Percentiles rank a stretch among this genome's conserved stretches.
Evolutionary conservation across 1,284 basidiomycete species (phyloP).

Genomic region (Cutaneotrichosporon sp.): DNA sequence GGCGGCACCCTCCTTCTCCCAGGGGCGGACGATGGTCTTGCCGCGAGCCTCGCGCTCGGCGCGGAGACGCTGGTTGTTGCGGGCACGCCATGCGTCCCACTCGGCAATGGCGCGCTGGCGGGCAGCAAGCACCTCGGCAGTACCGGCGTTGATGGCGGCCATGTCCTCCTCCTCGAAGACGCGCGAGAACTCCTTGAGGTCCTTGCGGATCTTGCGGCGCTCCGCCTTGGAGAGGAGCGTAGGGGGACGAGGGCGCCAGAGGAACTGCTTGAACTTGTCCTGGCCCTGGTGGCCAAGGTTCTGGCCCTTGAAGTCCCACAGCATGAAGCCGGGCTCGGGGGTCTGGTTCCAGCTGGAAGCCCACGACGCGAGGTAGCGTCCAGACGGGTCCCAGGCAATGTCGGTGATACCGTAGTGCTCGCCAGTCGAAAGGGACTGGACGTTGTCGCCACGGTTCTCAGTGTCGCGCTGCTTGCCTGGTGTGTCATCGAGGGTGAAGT

Average conservation of each 20-base stretch:
- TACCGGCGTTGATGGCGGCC: slow-evolving; percentile 88
- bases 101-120: slow-evolving; percentile 86
- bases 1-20: slow-evolving; percentile 57
- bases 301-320: slow-evolving; percentile 97
- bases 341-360: slow-evolving; percentile 94
- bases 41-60: slow-evolving; percentile 36
- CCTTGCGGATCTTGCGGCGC: slow-evolving; percentile 77
- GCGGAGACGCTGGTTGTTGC: slow-evolving; percentile 37
- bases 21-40: slow-evolving; percentile 27
- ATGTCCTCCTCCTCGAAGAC: slow-evolving; percentile 96
- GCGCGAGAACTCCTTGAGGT: slow-evolving; percentile 86
- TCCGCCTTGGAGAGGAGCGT: slow-evolving; percentile 83
- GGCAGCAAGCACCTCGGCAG: slow-evolving; percentile 85
- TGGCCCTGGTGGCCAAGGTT: slow-evolving; percentile 82
- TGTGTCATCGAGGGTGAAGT: slow-evolving; percentile 76
- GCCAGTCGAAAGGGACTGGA: slow-evolving; percentile 74
- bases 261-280: slow-evolving; percentile 97
- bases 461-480: slow-evolving; percentile 52
- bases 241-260: slow-evolving; percentile 92
- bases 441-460: slow-evolving; percentile 76
- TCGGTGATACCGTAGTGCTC: slow-evolving; percentile 99
- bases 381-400: slow-evolving; percentile 97
- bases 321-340: slow-evolving; percentile 90
- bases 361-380: slow-evolving; percentile 87
- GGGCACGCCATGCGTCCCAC: slow-evolving; percentile 87